Evolutionary conservation across 2,329 filamentous ascomycete genomes (phyloP), one percentile per base, ranked within the genome.

Genomic region (Polytolypa hystricis): DNA sequence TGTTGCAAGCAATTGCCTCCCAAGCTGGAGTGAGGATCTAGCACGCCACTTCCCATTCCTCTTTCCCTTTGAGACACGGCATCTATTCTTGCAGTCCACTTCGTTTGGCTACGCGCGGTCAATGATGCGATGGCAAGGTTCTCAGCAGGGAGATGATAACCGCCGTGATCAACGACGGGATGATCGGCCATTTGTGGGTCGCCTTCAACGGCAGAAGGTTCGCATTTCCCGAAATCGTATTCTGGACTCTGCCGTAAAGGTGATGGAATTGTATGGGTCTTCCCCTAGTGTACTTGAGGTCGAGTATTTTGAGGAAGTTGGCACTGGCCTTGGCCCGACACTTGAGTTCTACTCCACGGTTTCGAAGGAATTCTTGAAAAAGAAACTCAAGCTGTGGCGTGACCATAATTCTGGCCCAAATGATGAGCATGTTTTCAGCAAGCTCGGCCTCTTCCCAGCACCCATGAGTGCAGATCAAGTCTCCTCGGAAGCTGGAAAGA

Each of bases 241-340:
- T 30, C 70, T 98, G 5, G 91, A 98, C 56, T 96, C 91, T 10
- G 91, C 91, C 0, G 70, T 96, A 57, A 98, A 98, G 61, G 91
- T 98, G 19, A 96, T 98, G 89, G 89, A 98, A 50, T 73, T 96
- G 2, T 98, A 98, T 51, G 91, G 91, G 1, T 84, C 84, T n/a
- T 93, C 89, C 1, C 84, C 93, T 41, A 96, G 89, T 56, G 84
- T 96, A 18, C 66, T 98, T 1, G 91, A 98, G 54, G 89, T 98
- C 2, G 93, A 98, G 53, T 98, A 98, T 54, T 98, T 98, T 48
- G 91, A 96, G 52, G 91, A 98, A 62, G 91, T 98, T 15, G 91
- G 91, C 39, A 98, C 93, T 16, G 91, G 91, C 31, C 70, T 98
- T 30, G 91, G 91, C 0, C 91, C 91, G 3, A 98, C 91, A 0